phyloP scores from a whole-genome alignment of 768 basidiomycete species.

The Hygrophoropsis aurantiaca region DNA sequence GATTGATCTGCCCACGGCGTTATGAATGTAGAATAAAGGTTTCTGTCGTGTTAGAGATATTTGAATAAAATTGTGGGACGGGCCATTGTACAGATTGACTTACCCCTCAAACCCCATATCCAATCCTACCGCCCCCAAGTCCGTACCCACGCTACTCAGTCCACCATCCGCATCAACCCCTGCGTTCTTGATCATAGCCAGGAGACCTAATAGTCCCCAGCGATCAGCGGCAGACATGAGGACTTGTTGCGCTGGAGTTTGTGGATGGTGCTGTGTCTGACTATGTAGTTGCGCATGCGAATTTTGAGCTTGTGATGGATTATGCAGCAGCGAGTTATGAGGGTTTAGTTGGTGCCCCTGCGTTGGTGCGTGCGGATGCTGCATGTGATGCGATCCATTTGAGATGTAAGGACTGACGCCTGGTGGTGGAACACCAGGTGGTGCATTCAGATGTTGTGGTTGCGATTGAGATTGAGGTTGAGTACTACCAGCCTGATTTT shows the following conservation, averaged over 20 bases:
- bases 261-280: conserved; percentile 59
- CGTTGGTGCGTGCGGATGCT: conserved; percentile 32
- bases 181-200: conserved; percentile 85
- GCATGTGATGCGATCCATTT: conserved; percentile 37
- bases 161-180: conserved; percentile 75
- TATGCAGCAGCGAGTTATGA: conserved; percentile 23
- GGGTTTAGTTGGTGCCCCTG: conserved; percentile 25
- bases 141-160: conserved; percentile 83
- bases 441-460: conserved; percentile 49
- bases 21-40: conserved; percentile 89
- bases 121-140: conserved; percentile 88
- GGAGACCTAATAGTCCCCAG: conserved; percentile 87
- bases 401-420: conserved; percentile 33
- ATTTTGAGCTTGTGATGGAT: conserved; percentile 13
- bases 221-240: conserved; percentile 90
- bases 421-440: conserved; percentile 47
- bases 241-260: conserved; percentile 92
- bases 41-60: conserved; percentile 43
- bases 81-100: conserved; percentile 35
- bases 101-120: conserved; percentile 85
- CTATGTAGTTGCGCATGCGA: conserved; percentile 36
- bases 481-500: conserved; percentile 20
- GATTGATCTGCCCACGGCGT: conserved; percentile 96
- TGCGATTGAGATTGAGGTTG: conserved; percentile 27
- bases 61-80: conserved; percentile 6